Percentiles rank a stretch among this genome's conserved stretches.
These are phyloP conservation scores for Geotrichum klebahnii DNA, from an alignment of 1,139 yeast genomes.

Conservation along the genomic window DNA sequence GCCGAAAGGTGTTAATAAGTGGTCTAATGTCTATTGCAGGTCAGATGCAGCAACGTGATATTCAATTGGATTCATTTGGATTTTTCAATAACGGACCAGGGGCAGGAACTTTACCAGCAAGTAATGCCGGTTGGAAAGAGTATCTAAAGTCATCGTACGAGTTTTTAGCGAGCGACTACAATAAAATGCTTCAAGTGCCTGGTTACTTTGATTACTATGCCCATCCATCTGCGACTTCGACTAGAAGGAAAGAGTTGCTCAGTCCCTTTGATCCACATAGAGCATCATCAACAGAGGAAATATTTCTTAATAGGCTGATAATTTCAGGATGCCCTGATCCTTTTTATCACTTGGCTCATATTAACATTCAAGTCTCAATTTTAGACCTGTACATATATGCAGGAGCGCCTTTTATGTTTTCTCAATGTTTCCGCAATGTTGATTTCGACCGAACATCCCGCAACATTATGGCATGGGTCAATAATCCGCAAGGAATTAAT, in stretches of 20 bases:
- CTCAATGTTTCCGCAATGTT: not conserved
- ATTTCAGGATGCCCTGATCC: slow-evolving; percentile 32
- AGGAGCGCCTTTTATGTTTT: slow-evolving; percentile 6
- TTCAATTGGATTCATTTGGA: slow-evolving; percentile 51
- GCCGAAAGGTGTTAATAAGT: slow-evolving; percentile 60
- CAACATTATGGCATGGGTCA: slow-evolving; percentile 6
- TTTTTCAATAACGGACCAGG: slow-evolving; percentile 26
- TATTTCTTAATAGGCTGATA: not conserved
- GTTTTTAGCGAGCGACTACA: slow-evolving; percentile 13
- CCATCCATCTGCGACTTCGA: not conserved
- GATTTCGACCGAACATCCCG: slow-evolving; percentile 4
- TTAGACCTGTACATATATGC: slow-evolving; percentile 7
- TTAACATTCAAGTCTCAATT: slow-evolving; percentile 2
- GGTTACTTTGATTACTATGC: slow-evolving; percentile 26
- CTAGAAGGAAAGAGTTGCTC: not conserved
- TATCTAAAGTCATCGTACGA: slow-evolving; percentile 11
- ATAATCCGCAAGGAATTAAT: not conserved
- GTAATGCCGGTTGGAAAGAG: slow-evolving; percentile 10
- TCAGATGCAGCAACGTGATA: slow-evolving; percentile 70
- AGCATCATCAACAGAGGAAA: not conserved
- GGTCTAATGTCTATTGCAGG: slow-evolving; percentile 67
- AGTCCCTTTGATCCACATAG: not conserved
- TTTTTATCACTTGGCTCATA: slow-evolving; percentile 52
- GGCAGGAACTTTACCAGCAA: not conserved
- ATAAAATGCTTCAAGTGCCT: slow-evolving; percentile 11